Evolutionary conservation across 2,329 filamentous ascomycete species (phyloP), one percentile per base, ranked within the genome.

Genomic region (Hirsutella rhossiliensis): DNA sequence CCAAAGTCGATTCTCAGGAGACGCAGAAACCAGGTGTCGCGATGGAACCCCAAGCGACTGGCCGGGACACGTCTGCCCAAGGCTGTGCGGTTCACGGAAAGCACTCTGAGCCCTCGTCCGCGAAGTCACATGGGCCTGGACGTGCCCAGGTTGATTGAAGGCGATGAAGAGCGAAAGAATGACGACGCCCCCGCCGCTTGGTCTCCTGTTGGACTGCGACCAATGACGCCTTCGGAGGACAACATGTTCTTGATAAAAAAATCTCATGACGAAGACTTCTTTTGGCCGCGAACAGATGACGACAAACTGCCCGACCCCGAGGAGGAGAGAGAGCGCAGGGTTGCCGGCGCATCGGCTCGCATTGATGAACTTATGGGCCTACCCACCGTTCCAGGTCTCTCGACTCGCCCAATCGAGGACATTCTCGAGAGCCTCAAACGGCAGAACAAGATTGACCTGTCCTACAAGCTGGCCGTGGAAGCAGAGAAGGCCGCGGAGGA

Each of bases 1-100:
- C 41, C 59, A n/a, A 48, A 41, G 27, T 57, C 59, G 2, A 60
- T 61, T 30, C 50, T 62, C n/a, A 56, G 50, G 31, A 53, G 52
- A 38, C 54, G 54, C 42, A 50, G 48, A 17, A 54, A 49, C 28
- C 45, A 50, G 12, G 37, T 43, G 11, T 47, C 45, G 2, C 48
- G 31, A 40, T 23, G 28, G 12, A 49, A 50, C 3, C 57, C 58
- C 4, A 59, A 58, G 43, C 51, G 58, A 27, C 50, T 57, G 29
- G 46, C 48, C 18, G 50, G 51, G 46, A 48, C 40, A 17, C 51
- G 52, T 18, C 45, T 51, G 20, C 56, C 56, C 20, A 60, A 56
- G 45, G 43, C 45, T 32, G 59, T 62, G 17, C 57, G 58, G 15
- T 62, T 62, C 43, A 53, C 50, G 7, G 56, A 60, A 12, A 50